These are phyloP conservation scores for Pulveroboletus sp. DNA, from an alignment of 1,284 basidiomycete genomes.

Conservation along the genomic window DNA sequence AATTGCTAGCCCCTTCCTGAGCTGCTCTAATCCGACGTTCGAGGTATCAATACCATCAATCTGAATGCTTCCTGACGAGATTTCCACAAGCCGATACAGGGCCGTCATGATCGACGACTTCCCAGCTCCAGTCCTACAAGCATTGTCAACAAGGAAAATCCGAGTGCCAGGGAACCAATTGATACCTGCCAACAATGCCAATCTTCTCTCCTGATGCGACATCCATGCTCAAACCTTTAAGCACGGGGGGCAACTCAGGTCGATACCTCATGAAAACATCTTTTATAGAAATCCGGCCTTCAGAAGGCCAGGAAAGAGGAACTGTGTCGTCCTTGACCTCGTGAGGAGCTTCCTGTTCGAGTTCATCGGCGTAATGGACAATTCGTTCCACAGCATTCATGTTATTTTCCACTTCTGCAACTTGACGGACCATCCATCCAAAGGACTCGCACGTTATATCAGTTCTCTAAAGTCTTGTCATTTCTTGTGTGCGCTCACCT, in stretches of 20 bases:
- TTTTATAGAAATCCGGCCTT: slow-evolving; percentile 62
- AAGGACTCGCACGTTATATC: slow-evolving; percentile 50
- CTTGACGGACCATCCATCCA: slow-evolving; percentile 82
- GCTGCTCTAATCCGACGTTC: slow-evolving; percentile 63
- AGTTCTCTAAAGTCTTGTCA: not conserved
- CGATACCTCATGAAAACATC: slow-evolving; percentile 70
- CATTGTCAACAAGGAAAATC: slow-evolving; percentile 2
- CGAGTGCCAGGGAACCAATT: not conserved
- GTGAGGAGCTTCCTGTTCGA: slow-evolving; percentile 72
- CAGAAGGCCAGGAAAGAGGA: slow-evolving; percentile 65
- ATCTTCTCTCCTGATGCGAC: slow-evolving; percentile 84
- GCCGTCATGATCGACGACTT: slow-evolving; percentile 69
- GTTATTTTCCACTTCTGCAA: slow-evolving; percentile 86
- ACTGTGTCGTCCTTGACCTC: slow-evolving; percentile 61
- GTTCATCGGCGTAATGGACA: slow-evolving; percentile 68
- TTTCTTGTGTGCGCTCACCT: slow-evolving; percentile 37
- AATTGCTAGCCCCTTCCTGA: slow-evolving; percentile 72
- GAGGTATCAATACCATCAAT: slow-evolving; percentile 73
- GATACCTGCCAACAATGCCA: slow-evolving; percentile 74
- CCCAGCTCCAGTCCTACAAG: slow-evolving; percentile 68
- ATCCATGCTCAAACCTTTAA: slow-evolving; percentile 67
- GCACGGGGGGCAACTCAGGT: slow-evolving; percentile 67
- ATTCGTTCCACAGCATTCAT: slow-evolving; percentile 91
- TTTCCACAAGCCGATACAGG: slow-evolving; percentile 63
- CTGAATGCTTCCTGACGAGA: slow-evolving; percentile 61